Percentiles rank a stretch among this genome's conserved stretches.
Conservation (phyloP, 2,329 filamentous ascomycete species). For the Proliferodiscus dingleyae region DNA sequence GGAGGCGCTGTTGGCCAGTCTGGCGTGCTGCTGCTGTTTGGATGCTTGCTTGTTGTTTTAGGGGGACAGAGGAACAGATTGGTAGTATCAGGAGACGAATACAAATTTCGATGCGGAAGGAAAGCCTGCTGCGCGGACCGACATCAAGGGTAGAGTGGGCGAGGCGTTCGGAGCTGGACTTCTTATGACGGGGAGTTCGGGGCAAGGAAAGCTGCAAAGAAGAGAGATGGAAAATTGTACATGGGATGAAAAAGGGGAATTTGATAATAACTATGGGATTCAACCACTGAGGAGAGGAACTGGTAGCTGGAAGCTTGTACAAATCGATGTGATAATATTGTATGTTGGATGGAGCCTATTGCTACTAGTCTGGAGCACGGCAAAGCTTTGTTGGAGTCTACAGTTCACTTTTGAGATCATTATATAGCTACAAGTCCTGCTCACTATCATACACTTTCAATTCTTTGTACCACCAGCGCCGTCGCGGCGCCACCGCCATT, state of each 20-base stretch:
- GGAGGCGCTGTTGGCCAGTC: slow-evolving; percentile 37
- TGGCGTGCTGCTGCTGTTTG: slow-evolving; percentile 49
- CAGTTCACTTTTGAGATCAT: neutral
- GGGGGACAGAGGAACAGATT: neutral
- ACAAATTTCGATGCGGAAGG: neutral
- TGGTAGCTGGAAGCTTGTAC: too few relatives aligned
- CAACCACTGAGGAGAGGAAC: too few relatives aligned
- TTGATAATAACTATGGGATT: too few relatives aligned
- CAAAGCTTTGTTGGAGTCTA: neutral
- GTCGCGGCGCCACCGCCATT: slow-evolving; percentile 93
- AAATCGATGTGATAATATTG: too few relatives aligned
- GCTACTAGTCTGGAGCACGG: too few relatives aligned
- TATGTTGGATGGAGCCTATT: too few relatives aligned
- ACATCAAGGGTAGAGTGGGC: too few relatives aligned
- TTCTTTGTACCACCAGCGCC: slow-evolving; percentile 83
- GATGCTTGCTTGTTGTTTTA: slow-evolving; percentile 42
- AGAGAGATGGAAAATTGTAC: too few relatives aligned
- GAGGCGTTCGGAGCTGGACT: too few relatives aligned
- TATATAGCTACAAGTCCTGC: neutral
- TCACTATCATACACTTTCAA: slow-evolving; percentile 42
- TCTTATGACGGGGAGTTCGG: too few relatives aligned
- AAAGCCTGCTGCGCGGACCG: neutral
- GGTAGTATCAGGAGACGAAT: neutral
- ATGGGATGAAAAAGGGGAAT: too few relatives aligned
- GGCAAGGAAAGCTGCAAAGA: too few relatives aligned